Evolutionary conservation across 1,284 basidiomycete species (phyloP).

Genomic region (Termitomyces sp.): DNA sequence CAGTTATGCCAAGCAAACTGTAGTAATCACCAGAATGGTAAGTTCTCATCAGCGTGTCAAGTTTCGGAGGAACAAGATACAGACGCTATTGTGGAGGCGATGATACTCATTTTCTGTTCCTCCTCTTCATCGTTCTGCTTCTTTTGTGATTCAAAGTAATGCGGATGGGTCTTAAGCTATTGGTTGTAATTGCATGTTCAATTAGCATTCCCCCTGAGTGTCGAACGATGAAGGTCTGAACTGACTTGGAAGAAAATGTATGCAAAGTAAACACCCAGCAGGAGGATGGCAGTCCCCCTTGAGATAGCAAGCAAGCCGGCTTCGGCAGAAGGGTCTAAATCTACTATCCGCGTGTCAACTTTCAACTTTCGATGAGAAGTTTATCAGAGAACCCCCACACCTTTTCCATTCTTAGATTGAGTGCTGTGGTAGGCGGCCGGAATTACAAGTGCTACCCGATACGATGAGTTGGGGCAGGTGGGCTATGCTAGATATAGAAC

Average conservation of each 20-base stretch:
- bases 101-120: constrained; percentile 22
- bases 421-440: constrained; percentile 83
- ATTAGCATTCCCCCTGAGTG: neutral
- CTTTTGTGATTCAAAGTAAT: constrained; percentile 30
- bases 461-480: neutral
- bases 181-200: constrained; percentile 15
- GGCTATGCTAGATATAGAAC: constrained; percentile 20
- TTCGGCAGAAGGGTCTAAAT: constrained; percentile 24
- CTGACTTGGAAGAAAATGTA: constrained; percentile 77
- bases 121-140: constrained; percentile 32
- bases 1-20: constrained; percentile 63
- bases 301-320: constrained; percentile 74
- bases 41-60: neutral
- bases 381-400: constrained; percentile 1
- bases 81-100: constrained; percentile 33
- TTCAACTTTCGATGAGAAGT: neutral
- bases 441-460: constrained; percentile 69
- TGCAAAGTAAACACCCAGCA: constrained; percentile 77
- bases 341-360: constrained; percentile 10
- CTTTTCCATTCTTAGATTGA: constrained; percentile 17
- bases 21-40: neutral
- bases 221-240: neutral
- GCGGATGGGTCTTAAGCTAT: constrained; percentile 48
- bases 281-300: constrained; percentile 77
- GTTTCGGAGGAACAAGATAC: constrained; percentile 18